phyloP scores from a whole-genome alignment of 495 filamentous ascomycete genomes.

The Xylaria venustula region DNA sequence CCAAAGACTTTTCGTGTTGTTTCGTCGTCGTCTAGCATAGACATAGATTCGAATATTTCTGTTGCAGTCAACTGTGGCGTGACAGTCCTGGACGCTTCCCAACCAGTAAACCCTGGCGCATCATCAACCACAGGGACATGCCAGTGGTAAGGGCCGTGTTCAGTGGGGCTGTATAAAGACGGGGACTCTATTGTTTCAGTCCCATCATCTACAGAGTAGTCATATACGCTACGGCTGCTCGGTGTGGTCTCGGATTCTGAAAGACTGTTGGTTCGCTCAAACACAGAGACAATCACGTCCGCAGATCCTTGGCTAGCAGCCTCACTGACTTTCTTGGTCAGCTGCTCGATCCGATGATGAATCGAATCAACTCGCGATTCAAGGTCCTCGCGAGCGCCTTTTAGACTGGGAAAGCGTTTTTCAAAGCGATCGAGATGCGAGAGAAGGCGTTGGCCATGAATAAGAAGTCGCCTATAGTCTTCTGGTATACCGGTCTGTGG shows the following conservation, averaged over 20 bases:
- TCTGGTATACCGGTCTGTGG: constrained; percentile 60
- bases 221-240: constrained; percentile 35
- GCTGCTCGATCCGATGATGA: constrained; percentile 55
- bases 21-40: constrained; percentile 28
- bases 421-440: constrained; percentile 47
- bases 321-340: constrained; percentile 51
- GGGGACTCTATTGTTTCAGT: constrained; percentile 26
- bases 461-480: constrained; percentile 68
- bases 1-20: constrained; percentile 28
- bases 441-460: constrained; percentile 61
- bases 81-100: constrained; percentile 25
- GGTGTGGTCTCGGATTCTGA: constrained; percentile 47
- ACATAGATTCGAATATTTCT: constrained; percentile 31
- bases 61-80: constrained; percentile 26
- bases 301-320: constrained; percentile 37
- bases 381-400: constrained; percentile 44
- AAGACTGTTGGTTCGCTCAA: constrained; percentile 67
- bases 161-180: constrained; percentile 18
- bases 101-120: constrained; percentile 10
- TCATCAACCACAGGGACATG: constrained; percentile 27
- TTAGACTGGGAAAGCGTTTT: constrained; percentile 37
- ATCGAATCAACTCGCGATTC: constrained; percentile 51
- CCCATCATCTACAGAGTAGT: constrained; percentile 24
- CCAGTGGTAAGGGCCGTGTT: constrained; percentile 33
- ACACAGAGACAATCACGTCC: constrained; percentile 61